Conservation (phyloP, 1,284 basidiomycete species). For the Malassezia pachydermatis region DNA sequence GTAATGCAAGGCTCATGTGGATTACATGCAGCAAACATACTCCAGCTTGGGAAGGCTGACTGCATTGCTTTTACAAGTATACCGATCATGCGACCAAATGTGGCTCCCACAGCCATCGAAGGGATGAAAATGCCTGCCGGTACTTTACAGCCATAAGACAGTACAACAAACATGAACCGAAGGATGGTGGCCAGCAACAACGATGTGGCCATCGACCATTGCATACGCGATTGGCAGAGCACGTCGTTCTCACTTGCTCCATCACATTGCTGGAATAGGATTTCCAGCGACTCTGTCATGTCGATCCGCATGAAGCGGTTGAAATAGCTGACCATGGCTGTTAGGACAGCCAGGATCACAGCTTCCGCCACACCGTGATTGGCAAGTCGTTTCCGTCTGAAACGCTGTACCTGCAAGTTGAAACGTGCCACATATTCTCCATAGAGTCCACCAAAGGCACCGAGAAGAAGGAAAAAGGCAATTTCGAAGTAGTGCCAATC, state of each 20-base stretch:
- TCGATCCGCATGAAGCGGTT: slow-evolving; percentile 92
- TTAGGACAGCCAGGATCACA: slow-evolving; percentile 71
- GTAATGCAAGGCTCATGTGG: slow-evolving; percentile 94
- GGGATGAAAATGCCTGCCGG: slow-evolving; percentile 97
- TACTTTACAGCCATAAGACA: slow-evolving; percentile 92
- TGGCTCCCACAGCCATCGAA: slow-evolving; percentile 90
- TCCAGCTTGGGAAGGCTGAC: slow-evolving; percentile 66
- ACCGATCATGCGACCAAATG: slow-evolving; percentile 79
- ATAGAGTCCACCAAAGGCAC: slow-evolving; percentile 91
- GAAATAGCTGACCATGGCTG: slow-evolving; percentile 82
- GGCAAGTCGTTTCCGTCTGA: slow-evolving; percentile 76
- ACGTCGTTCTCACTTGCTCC: slow-evolving; percentile 82
- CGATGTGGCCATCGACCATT: slow-evolving; percentile 92
- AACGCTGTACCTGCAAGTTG: slow-evolving; percentile 86
- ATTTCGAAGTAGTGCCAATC: slow-evolving; percentile 99
- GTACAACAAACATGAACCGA: slow-evolving; percentile 71
- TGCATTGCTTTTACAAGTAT: slow-evolving; percentile 78
- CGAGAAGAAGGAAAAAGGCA: slow-evolving; percentile 83
- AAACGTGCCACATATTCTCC: slow-evolving; percentile 95
- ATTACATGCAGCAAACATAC: slow-evolving; percentile 75
- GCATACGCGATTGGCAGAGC: slow-evolving; percentile 86
- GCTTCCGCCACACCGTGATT: slow-evolving; percentile 80
- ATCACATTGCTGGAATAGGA: slow-evolving; percentile 92
- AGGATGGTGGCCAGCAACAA: slow-evolving; percentile 81
- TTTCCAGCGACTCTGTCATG: slow-evolving; percentile 95